Conservation (phyloP, 2,329 filamentous ascomycete genomes). For the Aspergillus spinulosporus region DNA sequence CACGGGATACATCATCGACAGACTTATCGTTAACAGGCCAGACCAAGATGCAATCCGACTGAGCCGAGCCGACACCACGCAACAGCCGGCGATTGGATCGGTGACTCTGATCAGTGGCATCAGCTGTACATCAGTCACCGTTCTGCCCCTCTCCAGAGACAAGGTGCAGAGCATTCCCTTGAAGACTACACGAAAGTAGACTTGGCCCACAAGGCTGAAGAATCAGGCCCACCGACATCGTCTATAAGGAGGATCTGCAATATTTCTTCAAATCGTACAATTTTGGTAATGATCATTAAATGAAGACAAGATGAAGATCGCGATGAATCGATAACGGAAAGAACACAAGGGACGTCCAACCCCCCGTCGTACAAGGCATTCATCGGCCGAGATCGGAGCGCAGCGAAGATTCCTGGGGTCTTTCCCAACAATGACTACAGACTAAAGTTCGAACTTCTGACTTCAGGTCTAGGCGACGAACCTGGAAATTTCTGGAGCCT, state of each 20-base stretch:
- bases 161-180: neutral
- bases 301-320: neutral
- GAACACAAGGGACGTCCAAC: no score
- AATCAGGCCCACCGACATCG: neutral
- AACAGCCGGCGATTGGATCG: neutral
- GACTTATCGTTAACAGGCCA: neutral
- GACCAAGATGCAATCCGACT: neutral
- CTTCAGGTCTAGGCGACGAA: no score
- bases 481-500: no score
- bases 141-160: neutral
- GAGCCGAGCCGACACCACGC: neutral
- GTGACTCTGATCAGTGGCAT: slow-evolving; percentile 1
- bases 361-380: no score
- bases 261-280: neutral
- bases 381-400: no score
- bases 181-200: neutral
- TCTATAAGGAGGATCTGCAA: neutral
- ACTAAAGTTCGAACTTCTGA: no score
- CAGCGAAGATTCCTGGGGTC: no score
- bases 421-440: no score
- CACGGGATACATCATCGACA: neutral
- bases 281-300: neutral
- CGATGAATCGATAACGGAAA: neutral
- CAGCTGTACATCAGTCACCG: neutral
- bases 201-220: slow-evolving; percentile 10